Evolutionary conservation across 2,329 filamentous ascomycete species (phyloP), one percentile per base, ranked within the genome.

Genomic region (Knufia fluminis): DNA sequence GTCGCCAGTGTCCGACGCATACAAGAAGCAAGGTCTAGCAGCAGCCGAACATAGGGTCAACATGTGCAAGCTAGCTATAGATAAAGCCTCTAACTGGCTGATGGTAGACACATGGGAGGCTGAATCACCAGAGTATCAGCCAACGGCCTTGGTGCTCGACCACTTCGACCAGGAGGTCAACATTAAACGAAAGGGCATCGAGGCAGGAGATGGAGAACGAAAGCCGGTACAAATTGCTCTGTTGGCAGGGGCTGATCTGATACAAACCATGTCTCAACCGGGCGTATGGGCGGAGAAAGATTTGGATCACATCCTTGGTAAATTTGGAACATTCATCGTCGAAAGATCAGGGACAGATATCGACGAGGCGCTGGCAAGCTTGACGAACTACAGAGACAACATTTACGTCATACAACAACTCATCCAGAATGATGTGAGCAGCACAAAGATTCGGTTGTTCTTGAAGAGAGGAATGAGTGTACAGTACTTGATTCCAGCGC

Each of bases 161-260:
- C 91, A 96, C 68, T 92, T 96, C 60, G 82, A 94, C 57, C 71
- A 91, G 62, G 88, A 96, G 65, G 86, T 96, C 64, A 95, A 96
- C 64, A 77, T 79, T 20, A 78, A 87, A 39, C 72, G 82, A 24
- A 82, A 84, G 33, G 90, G 90, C 4, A 79, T 92, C 24, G 76
- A 85, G 60, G 78, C 76, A 41, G 73, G 76, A 17, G 77, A 83
- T 56, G 87, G 86, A 52, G 72, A 73, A 47, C 79, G 76, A 61
- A 83, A 80, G 65, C 77, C 73, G 10, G 83, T 85, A 16, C 81
- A 82, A 51, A 86, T 96, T 57, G 82, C 86, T 42, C 76, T 96
- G 31, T 76, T 96, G 26, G 89, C 86, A 2, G 90, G 91, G 3
- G 83, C 80, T 6, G 84, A 86, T 64, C 69, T 87, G 48, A 82